Percentiles rank a stretch among this genome's conserved stretches.
phyloP scores from a whole-genome alignment of 441 rosid species.

The Euphorbia celastroides region DNA sequence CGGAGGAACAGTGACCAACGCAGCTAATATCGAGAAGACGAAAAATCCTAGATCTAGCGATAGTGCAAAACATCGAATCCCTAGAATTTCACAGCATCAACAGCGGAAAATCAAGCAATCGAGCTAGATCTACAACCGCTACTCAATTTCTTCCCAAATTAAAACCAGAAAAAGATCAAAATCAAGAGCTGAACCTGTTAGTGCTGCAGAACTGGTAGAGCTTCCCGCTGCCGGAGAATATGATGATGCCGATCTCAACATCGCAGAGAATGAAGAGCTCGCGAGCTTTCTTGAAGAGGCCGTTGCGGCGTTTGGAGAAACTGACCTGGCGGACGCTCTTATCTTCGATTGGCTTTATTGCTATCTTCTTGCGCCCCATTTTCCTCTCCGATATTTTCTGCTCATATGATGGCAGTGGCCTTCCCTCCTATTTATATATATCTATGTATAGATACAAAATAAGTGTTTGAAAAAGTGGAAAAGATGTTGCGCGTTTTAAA shows the following conservation, averaged over 20 bases:
- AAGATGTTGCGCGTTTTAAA: no score
- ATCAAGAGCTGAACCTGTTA: constrained; percentile 20
- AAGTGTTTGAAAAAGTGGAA: neutral
- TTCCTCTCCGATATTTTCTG: neutral
- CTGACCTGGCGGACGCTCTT: constrained; percentile 48
- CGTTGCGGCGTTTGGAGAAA: constrained; percentile 41
- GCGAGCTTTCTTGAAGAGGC: constrained; percentile 37
- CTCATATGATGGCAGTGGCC: neutral
- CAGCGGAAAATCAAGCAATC: neutral
- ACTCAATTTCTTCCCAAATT: neutral
- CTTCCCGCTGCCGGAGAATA: constrained; percentile 33
- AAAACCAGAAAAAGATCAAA: neutral
- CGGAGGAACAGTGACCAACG: no score
- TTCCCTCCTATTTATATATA: neutral
- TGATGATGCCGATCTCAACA: constrained; percentile 24
- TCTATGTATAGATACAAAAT: neutral
- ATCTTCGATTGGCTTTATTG: constrained; percentile 48
- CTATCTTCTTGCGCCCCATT: constrained; percentile 53
- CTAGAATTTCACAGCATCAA: neutral
- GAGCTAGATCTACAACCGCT: neutral
- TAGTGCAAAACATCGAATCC: neutral
- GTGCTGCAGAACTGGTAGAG: constrained; percentile 33
- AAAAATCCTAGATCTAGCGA: neutral
- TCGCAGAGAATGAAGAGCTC: constrained; percentile 40
- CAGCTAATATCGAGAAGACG: no score